Conservation (phyloP, 352 stramenopile genomes). For the Globisporangium recalcitrans region DNA sequence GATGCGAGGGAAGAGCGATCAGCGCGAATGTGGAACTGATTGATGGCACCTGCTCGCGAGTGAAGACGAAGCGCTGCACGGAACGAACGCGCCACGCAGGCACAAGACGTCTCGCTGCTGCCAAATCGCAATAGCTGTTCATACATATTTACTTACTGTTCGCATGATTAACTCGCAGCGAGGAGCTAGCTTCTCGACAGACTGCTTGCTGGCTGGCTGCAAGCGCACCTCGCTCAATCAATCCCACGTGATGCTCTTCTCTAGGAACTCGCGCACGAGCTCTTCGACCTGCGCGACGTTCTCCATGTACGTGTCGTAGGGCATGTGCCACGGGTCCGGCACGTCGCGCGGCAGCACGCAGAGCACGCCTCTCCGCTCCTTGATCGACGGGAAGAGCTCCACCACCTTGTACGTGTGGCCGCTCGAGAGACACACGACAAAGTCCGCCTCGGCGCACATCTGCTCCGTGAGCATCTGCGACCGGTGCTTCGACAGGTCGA, state of each 20-base stretch:
- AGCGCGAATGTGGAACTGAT: not conserved
- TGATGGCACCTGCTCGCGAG: too few species aligned
- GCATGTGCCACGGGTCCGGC: slow-evolving; percentile 80
- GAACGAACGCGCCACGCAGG: not conserved
- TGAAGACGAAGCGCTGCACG: too few species aligned
- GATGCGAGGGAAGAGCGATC: not conserved
- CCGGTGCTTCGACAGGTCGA: slow-evolving; percentile 61
- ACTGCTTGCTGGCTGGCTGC: too few species aligned
- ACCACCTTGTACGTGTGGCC: slow-evolving; percentile 54
- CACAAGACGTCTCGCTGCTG: not conserved
- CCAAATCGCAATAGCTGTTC: not conserved
- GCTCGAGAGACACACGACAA: slow-evolving; percentile 68
- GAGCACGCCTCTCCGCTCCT: slow-evolving; percentile 51
- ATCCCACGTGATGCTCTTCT: slow-evolving; percentile 43
- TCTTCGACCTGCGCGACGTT: slow-evolving; percentile 72
- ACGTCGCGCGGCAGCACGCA: slow-evolving; percentile 57
- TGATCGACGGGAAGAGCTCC: slow-evolving; percentile 58
- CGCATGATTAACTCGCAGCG: not conserved
- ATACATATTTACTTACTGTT: slow-evolving; percentile 7
- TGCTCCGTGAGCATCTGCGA: slow-evolving; percentile 61
- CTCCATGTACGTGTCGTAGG: slow-evolving; percentile 79
- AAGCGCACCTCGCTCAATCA: not conserved
- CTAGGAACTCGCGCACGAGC: slow-evolving; percentile 71
- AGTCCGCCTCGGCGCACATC: slow-evolving; percentile 65
- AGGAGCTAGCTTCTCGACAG: too few species aligned